Evolutionary conservation across 768 basidiomycete species (phyloP).

Genomic region (Galerina marginata): DNA sequence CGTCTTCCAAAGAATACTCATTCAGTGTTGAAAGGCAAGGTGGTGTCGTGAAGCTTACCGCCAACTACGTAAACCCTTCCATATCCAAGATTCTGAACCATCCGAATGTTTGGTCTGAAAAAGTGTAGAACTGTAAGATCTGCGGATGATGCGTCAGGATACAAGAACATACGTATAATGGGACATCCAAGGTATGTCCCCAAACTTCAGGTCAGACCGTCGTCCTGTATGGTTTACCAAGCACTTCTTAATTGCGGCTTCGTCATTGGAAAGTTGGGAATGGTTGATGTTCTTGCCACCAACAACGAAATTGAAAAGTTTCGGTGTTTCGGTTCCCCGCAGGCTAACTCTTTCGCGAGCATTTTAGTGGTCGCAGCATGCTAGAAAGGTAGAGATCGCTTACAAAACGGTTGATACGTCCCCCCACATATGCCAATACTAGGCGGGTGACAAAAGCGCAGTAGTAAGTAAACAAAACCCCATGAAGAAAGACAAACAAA

Average conservation of each 20-base stretch:
- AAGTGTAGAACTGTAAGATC: background rate
- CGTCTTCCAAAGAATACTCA: conserved; percentile 12
- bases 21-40: background rate
- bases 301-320: conserved; percentile 26
- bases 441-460: background rate
- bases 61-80: conserved; percentile 28
- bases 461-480: background rate
- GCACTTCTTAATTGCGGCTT: conserved; percentile 27
- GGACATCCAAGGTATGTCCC: conserved; percentile 37
- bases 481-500: conserved; percentile 22
- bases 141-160: no score
- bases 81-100: conserved; percentile 26
- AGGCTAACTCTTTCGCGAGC: conserved; percentile 18
- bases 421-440: conserved; percentile 55
- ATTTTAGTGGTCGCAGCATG: no score
- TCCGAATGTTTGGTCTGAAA: conserved; percentile 27
- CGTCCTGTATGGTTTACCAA: conserved; percentile 31
- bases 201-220: conserved; percentile 29
- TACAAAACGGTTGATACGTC: conserved; percentile 25
- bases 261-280: conserved; percentile 14
- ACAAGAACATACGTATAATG: conserved; percentile 31
- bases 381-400: background rate
- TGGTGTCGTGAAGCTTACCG: conserved; percentile 17
- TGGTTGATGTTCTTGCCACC: conserved; percentile 26
- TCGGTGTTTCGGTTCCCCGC: conserved; percentile 26